Evolutionary conservation across 108 stramenopile species (phyloP).

Genomic region (Pseudonitzschia multistriata): DNA sequence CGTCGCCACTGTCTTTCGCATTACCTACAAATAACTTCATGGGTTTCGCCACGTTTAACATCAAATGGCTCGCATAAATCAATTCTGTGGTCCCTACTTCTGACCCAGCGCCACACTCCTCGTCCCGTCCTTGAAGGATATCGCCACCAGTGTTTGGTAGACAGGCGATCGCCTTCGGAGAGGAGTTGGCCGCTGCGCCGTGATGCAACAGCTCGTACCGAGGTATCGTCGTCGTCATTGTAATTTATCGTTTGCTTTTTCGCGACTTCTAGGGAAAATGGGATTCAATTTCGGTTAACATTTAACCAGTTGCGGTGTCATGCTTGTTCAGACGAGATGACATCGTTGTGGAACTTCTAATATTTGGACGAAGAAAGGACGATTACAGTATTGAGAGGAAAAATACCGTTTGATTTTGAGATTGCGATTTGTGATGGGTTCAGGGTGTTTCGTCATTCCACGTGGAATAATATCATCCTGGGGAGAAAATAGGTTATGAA

Average conservation of each 20-base stretch:
- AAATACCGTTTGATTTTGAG: neutral
- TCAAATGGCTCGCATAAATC: slow-evolving; percentile 47
- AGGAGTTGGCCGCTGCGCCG: slow-evolving; percentile 71
- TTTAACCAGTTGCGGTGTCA: no score
- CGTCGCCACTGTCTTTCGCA: neutral
- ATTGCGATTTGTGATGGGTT: neutral
- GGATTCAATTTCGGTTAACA: no score
- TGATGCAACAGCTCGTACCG: slow-evolving; percentile 48
- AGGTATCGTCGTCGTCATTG: neutral
- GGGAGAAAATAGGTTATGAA: neutral
- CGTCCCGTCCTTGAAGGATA: neutral
- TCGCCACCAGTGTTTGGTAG: slow-evolving; percentile 27
- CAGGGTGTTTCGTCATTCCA: neutral
- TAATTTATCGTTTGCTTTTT: neutral
- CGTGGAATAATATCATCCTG: neutral
- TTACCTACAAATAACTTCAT: neutral
- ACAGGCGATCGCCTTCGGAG: slow-evolving; percentile 58
- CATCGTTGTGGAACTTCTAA: no score
- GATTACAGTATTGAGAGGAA: no score
- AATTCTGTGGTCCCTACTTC: slow-evolving; percentile 20
- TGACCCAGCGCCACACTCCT: neutral
- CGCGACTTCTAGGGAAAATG: no score
- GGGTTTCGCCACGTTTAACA: slow-evolving; percentile 36
- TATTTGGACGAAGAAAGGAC: no score
- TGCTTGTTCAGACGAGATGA: no score